These are phyloP conservation scores for Oryza officinalis DNA, from an alignment of 176 grass and related monocot species.

Conservation along the genomic window DNA sequence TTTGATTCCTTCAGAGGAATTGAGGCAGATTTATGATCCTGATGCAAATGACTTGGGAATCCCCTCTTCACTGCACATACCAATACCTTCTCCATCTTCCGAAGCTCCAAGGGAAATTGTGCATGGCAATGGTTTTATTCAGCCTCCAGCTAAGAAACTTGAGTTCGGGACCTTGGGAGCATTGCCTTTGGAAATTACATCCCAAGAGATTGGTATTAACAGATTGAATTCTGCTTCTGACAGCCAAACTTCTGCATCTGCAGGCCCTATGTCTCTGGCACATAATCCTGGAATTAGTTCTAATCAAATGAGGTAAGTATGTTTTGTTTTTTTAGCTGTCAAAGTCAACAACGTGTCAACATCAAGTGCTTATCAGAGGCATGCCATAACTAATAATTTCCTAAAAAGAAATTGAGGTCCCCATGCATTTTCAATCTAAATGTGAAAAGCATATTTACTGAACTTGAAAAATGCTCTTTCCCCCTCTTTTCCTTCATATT, in stretches of 20 bases:
- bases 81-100: slow-evolving; percentile 28
- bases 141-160: slow-evolving; percentile 43
- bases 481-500: not conserved
- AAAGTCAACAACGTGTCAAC: not conserved
- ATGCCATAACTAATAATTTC: slow-evolving; percentile 13
- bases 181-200: slow-evolving; percentile 28
- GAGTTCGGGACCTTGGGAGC: slow-evolving; percentile 57
- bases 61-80: slow-evolving; percentile 27
- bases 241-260: slow-evolving; percentile 33
- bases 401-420: not conserved
- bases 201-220: not conserved
- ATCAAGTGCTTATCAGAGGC: not conserved
- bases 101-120: slow-evolving; percentile 34
- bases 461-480: not conserved
- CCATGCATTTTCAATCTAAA: not conserved
- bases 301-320: slow-evolving; percentile 47
- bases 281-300: slow-evolving; percentile 32
- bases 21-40: slow-evolving; percentile 41
- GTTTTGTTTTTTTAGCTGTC: slow-evolving; percentile 3
- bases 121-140: slow-evolving; percentile 50
- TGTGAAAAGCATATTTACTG: not conserved
- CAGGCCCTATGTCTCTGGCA: slow-evolving; percentile 22
- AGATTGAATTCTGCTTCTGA: slow-evolving; percentile 36
- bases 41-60: slow-evolving; percentile 45
- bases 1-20: slow-evolving; percentile 41